Conservation (phyloP, 805 yeast genomes). For the Teunomyces barrocoloradensis region DNA sequence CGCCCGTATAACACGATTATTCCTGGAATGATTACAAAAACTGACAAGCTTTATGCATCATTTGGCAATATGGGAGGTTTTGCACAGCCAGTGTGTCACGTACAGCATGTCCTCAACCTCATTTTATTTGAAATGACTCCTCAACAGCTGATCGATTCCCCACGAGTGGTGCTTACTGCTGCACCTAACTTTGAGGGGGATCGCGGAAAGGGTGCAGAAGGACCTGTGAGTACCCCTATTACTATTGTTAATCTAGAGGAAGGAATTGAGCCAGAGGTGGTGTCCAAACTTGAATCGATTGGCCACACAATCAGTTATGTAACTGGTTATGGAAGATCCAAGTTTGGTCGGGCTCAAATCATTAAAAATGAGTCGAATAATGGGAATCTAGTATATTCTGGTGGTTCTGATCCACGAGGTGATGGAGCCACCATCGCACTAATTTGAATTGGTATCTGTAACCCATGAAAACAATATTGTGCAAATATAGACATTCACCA, state of each 20-base stretch:
- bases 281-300: constrained; percentile 42
- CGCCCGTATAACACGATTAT: constrained; percentile 82
- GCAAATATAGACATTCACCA: neutral
- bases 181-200: constrained; percentile 45
- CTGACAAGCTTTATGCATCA: constrained; percentile 55
- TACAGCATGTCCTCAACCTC: constrained; percentile 71
- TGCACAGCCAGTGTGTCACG: constrained; percentile 84
- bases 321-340: constrained; percentile 39
- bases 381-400: constrained; percentile 53
- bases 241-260: constrained; percentile 65
- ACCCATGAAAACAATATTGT: neutral
- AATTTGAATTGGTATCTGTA: constrained; percentile 15
- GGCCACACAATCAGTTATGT: constrained; percentile 58
- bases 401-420: constrained; percentile 80
- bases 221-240: constrained; percentile 58
- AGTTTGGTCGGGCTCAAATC: constrained; percentile 73
- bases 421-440: constrained; percentile 74
- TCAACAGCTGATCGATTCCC: constrained; percentile 73
- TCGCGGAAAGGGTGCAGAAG: constrained; percentile 57
- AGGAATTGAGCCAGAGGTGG: constrained; percentile 50
- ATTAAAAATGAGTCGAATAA: constrained; percentile 47
- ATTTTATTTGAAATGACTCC: constrained; percentile 61
- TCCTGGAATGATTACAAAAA: constrained; percentile 73
- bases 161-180: constrained; percentile 65
- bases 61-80: constrained; percentile 86